phyloP scores from a whole-genome alignment of 192 early-diverging fungal species.

The Paraglomus occultum region DNA sequence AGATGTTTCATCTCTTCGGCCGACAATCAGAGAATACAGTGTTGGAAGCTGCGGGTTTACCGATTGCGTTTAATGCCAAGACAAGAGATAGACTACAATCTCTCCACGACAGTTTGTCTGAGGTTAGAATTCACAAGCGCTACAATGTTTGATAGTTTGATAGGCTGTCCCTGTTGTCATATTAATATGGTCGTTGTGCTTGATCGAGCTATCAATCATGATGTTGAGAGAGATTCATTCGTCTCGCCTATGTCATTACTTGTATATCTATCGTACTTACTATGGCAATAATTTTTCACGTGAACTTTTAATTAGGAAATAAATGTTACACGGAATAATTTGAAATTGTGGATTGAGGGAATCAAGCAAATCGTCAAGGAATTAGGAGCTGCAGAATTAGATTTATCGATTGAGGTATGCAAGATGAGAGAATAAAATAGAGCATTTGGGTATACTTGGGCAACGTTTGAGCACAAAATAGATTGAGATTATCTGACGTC shows the following conservation, averaged over 20 bases:
- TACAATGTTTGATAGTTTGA: too few relatives aligned
- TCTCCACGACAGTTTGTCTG: slow-evolving; percentile 19
- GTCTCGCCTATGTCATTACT: too few relatives aligned
- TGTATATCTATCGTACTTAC: too few relatives aligned
- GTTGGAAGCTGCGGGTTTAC: neutral
- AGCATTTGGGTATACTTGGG: too few relatives aligned
- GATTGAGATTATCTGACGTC: too few relatives aligned
- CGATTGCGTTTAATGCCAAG: neutral
- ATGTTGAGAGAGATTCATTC: too few relatives aligned
- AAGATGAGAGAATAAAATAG: too few relatives aligned
- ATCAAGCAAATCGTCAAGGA: slow-evolving; percentile 7
- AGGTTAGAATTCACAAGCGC: neutral
- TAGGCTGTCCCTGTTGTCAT: too few relatives aligned
- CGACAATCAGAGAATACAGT: slow-evolving; percentile 13
- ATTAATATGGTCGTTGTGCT: too few relatives aligned
- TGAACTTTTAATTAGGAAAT: slow-evolving; percentile 14
- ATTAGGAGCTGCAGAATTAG: slow-evolving; percentile 2
- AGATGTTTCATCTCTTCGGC: slow-evolving; percentile 22
- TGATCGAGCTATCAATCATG: too few relatives aligned
- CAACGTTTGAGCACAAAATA: too few relatives aligned
- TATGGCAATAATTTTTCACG: too few relatives aligned
- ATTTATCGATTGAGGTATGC: slow-evolving; percentile 21
- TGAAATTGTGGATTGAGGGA: slow-evolving; percentile 20
- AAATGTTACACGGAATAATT: neutral
- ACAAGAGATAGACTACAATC: slow-evolving; percentile 6